Conservation (phyloP, 345 rosid species). For the Linum usitatissimum region DNA sequence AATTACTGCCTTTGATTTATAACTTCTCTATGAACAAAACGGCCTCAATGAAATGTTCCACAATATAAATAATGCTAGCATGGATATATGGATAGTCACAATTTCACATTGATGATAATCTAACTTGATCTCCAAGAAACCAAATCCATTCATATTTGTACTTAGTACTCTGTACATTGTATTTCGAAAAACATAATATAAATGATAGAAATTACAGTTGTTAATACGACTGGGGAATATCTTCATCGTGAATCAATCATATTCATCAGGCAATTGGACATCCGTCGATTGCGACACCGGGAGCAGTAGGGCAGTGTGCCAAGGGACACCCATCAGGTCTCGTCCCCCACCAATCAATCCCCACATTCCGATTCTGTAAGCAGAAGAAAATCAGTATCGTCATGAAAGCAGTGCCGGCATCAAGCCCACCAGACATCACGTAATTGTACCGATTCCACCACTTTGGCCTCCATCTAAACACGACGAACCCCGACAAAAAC, state of each 20-base stretch:
- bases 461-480: slow-evolving; percentile 34
- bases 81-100: too few species aligned
- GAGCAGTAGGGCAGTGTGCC: slow-evolving; percentile 65
- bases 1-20: too few species aligned
- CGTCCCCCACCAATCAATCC: slow-evolving; percentile 67
- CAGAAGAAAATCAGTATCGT: slow-evolving; percentile 40
- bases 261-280: slow-evolving; percentile 46
- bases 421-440: slow-evolving; percentile 58
- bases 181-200: background rate
- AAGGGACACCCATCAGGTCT: slow-evolving; percentile 44
- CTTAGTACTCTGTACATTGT: background rate
- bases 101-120: too few species aligned
- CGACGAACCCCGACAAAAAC: slow-evolving; percentile 42
- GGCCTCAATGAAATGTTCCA: too few species aligned
- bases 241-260: too few species aligned
- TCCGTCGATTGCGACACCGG: slow-evolving; percentile 36
- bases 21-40: too few species aligned
- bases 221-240: too few species aligned
- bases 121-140: background rate
- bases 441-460: slow-evolving; percentile 69
- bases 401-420: slow-evolving; percentile 73
- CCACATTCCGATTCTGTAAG: slow-evolving; percentile 31
- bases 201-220: background rate
- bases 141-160: background rate
- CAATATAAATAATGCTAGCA: too few species aligned